phyloP scores from a whole-genome alignment of 768 basidiomycete species.

The Suillus occidentalis region DNA sequence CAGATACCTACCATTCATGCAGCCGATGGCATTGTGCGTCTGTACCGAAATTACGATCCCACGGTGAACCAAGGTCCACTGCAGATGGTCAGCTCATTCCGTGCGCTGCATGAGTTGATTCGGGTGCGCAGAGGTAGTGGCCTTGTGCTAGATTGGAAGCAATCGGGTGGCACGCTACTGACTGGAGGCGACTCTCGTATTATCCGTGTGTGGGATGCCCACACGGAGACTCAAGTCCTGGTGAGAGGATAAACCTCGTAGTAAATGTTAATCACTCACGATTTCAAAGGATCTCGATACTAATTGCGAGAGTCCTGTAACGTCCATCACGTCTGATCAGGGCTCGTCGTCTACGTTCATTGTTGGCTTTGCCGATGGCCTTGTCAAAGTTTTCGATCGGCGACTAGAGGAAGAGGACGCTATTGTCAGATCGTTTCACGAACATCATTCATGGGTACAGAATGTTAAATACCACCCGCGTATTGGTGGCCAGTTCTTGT shows the following conservation, averaged over 20 bases:
- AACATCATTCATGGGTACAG: slow-evolving; percentile 88
- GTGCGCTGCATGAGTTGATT: slow-evolving; percentile 78
- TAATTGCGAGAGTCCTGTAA: slow-evolving; percentile 86
- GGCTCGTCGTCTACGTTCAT: slow-evolving; percentile 78
- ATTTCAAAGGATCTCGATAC: slow-evolving; percentile 78
- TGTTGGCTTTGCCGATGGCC: slow-evolving; percentile 91
- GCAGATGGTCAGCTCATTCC: slow-evolving; percentile 93
- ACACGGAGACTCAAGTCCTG: slow-evolving; percentile 75
- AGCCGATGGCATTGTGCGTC: slow-evolving; percentile 92
- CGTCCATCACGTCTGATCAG: slow-evolving; percentile 77
- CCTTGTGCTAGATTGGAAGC: slow-evolving; percentile 91
- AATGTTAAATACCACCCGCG: slow-evolving; percentile 84
- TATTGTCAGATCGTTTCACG: slow-evolving; percentile 72
- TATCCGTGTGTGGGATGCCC: slow-evolving; percentile 94
- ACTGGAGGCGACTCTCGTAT: slow-evolving; percentile 89
- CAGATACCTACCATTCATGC: slow-evolving; percentile 9
- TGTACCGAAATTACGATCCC: slow-evolving; percentile 91
- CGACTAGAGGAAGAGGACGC: slow-evolving; percentile 83
- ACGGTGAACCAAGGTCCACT: slow-evolving; percentile 67
- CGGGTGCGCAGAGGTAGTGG: slow-evolving; percentile 78
- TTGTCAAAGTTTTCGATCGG: slow-evolving; percentile 87
- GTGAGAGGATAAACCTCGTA: slow-evolving; percentile 41
- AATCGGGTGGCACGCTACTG: slow-evolving; percentile 79
- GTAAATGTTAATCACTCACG: slow-evolving; percentile 6
- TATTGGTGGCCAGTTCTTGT: slow-evolving; percentile 68